Evolutionary conservation across 2,329 filamentous ascomycete species (phyloP), one percentile per base, ranked within the genome.

Genomic region (Fusarium nisikadoi): DNA sequence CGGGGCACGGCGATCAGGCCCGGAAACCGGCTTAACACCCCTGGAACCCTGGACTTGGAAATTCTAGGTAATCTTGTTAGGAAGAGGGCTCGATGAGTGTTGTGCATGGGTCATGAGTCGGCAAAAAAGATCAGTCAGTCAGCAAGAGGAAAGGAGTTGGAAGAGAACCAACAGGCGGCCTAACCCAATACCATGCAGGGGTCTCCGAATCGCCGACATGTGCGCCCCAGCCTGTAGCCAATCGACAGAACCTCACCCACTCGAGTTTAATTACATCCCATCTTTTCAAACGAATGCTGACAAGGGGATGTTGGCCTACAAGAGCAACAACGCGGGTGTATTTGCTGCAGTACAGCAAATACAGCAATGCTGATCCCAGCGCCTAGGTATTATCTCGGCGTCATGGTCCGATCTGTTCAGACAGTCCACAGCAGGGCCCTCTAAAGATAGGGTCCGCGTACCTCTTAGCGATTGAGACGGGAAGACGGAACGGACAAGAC

Each of bases 261-360:
- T 62, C 61, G 63, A 75, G 75, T 77, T 77, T 77, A 77, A 77
- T 77, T 77, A 57, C 73, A 66, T 60, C 47, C 36, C 57, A 61
- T 52, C 47, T 46, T 71, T 60, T 59, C 59, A 38, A 56, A 65
- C 53, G 56, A 65, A 65, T 62, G 43, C 47, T 45, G 61, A 62
- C 33, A 54, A 56, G 65, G 65, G 42, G 19, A 49, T 46, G 25
- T 47, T 61, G 61, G 50, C 59, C 57, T 62, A 49, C 36, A 62
- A 33, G 25, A 29, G 35, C 35, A 33, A 52, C 36, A 54, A 25
- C n/a, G n/a, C 29, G 8, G n/a, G 16, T 50, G 47, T 17, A 35
- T 35, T 25, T 50, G n/a, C 33, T 52, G 23, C 23, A 39, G 23
- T 12, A 16, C 23, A 27, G 23, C 41, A 65, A 23, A 27, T 36